Percentiles rank a stretch among this genome's conserved stretches.
These are phyloP conservation scores for Leucocoprinus leucothites DNA, from an alignment of 768 basidiomycete genomes.

Conservation along the genomic window DNA sequence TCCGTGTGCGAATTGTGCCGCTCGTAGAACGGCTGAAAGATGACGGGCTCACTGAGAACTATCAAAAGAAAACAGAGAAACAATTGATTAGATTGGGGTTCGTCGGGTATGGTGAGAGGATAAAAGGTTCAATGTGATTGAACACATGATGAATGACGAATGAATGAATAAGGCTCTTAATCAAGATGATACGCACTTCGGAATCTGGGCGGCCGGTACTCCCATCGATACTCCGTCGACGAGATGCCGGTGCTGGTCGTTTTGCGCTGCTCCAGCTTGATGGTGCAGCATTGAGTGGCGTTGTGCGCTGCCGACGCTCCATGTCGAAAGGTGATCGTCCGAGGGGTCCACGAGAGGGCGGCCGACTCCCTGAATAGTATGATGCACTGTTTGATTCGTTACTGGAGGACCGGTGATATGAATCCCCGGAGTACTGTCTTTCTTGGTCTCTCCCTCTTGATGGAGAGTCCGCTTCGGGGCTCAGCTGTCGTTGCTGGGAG, in stretches of 20 bases:
- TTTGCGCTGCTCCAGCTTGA: slow-evolving; percentile 64
- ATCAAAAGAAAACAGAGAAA: slow-evolving; percentile 3
- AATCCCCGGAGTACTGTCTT: slow-evolving; percentile 15
- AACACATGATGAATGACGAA: not conserved
- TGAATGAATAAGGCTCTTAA: not conserved
- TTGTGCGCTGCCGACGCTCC: slow-evolving; percentile 65
- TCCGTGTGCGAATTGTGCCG: slow-evolving; percentile 46
- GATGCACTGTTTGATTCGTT: slow-evolving; percentile 47
- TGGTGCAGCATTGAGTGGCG: slow-evolving; percentile 59
- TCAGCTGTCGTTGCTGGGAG: not conserved
- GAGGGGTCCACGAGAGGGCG: slow-evolving; percentile 48
- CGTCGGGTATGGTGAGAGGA: not conserved
- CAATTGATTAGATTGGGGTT: not conserved
- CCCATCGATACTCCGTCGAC: slow-evolving; percentile 76
- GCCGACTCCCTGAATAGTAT: slow-evolving; percentile 40
- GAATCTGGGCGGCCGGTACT: slow-evolving; percentile 58
- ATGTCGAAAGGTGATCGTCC: slow-evolving; percentile 64
- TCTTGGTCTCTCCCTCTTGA: slow-evolving; percentile 31
- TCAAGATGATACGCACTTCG: slow-evolving; percentile 48
- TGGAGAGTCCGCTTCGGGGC: slow-evolving; percentile 24
- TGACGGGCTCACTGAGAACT: slow-evolving; percentile 1
- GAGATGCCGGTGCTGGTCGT: slow-evolving; percentile 61
- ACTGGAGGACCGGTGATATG: slow-evolving; percentile 51
- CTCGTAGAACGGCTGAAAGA: slow-evolving; percentile 42
- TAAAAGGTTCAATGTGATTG: not conserved